These are phyloP conservation scores for Kwoniella bestiolae DNA, from an alignment of 768 basidiomycete genomes.

Conservation along the genomic window DNA sequence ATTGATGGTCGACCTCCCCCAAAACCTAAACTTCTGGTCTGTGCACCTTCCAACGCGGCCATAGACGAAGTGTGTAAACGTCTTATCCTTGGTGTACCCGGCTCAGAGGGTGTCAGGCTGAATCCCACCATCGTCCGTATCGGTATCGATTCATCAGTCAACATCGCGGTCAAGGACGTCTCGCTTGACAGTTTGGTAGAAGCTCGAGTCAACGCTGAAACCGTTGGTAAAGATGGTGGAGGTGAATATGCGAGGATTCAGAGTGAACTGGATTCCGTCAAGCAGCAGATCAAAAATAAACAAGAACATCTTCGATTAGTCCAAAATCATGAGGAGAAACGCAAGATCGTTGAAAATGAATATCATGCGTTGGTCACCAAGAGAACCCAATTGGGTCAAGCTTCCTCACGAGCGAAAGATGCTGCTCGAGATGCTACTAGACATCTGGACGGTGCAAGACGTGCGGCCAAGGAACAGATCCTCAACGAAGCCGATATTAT, in stretches of 20 bases:
- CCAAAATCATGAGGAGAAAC: conserved; percentile 66
- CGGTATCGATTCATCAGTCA: conserved; percentile 75
- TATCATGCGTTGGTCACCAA: conserved; percentile 69
- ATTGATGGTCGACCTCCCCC: conserved; percentile 62
- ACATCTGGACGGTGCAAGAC: conserved; percentile 77
- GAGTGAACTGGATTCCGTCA: conserved; percentile 72
- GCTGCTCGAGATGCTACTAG: conserved; percentile 78
- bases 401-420: conserved; percentile 78
- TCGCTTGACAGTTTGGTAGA: conserved; percentile 86
- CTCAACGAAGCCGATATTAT: conserved; percentile 88
- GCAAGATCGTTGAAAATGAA: conserved; percentile 69
- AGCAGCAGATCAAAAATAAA: conserved; percentile 66
- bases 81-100: conserved; percentile 75
- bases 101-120: conserved; percentile 64
- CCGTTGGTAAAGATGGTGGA: conserved; percentile 54
- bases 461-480: conserved; percentile 75
- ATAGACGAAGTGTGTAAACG: conserved; percentile 94
- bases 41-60: conserved; percentile 97
- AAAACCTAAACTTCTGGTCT: conserved; percentile 78
- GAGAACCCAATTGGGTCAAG: conserved; percentile 68
- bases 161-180: conserved; percentile 78
- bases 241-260: conserved; percentile 68
- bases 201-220: conserved; percentile 58
- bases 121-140: conserved; percentile 85
- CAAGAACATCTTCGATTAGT: conserved; percentile 65